Base-by-base conservation (phyloP, 768 basidiomycete species). In the Serendipita sp. region DNA sequence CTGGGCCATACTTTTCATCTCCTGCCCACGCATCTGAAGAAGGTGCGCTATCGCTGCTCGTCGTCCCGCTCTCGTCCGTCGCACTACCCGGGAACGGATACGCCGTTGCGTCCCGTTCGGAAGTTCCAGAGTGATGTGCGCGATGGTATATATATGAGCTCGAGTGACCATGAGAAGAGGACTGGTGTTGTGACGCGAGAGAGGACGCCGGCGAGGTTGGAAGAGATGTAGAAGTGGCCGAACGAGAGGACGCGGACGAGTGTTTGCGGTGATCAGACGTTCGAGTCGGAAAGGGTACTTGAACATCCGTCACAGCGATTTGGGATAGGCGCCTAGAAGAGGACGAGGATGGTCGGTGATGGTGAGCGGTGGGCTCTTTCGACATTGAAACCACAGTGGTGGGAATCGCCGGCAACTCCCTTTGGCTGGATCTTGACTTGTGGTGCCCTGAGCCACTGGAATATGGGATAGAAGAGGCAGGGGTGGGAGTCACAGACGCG, bases 201-300 rank as follows among this genome's bases (percentile, higher is more conserved):
- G 53, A 58, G 11, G 53, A 58, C 17, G 26, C 53, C 5, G 53
- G 53, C 17, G 53, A 58, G 26, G 33, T 34, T 5, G 33, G 26
- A 22, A 58, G 22, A 22, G 53, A 58, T 58, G 53, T 11, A 13
- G 53, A 58, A 13, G 42, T 62, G 17, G 53, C 53, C 41, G 44
- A 38, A 42, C 45, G 34, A 33, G 24, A 65, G 17, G 53, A 58
- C 28, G 41, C 20, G 45, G 45, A 31, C 50, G 60, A 48, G 24
- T 60, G 64, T 33, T 61, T 48, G n/a, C 41, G 38, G 17, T 58
- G 53, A 58, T 42, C 64, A 60, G 63, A 53, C 7, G 64, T 53
- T 53, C 63, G 60, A 20, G 64, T 58, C 28, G 64, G 61, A 20
- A 60, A 63, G 9, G 64, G 63, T n/a, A 65, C 62, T 31, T 13